phyloP scores from a whole-genome alignment of 345 rosid genomes.

The Orychophragmus violaceus region DNA sequence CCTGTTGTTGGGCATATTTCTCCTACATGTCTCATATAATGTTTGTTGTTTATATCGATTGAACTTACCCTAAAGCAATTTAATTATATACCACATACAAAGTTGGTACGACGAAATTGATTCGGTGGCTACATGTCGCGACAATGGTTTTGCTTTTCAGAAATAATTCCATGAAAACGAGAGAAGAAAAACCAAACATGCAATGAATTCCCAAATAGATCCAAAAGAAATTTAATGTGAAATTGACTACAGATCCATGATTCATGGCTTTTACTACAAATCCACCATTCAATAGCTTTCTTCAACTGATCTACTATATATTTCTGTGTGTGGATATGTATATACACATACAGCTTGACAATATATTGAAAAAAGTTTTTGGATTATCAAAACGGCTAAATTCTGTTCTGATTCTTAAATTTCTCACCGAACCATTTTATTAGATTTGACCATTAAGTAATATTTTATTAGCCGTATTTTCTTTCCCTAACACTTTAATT shows the following conservation, averaged over 20 bases:
- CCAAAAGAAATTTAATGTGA: conserved; percentile 25
- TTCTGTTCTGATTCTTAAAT: conserved; percentile 7
- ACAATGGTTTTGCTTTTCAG: neutral
- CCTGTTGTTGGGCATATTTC: neutral
- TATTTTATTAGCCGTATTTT: conserved; percentile 7
- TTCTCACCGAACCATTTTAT: conserved; percentile 15
- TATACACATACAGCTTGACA: neutral
- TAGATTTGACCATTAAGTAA: neutral
- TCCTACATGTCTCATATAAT: neutral
- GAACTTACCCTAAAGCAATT: neutral
- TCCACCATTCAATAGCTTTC: conserved; percentile 19
- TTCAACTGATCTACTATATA: neutral
- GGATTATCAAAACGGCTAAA: conserved; percentile 19
- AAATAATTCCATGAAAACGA: neutral
- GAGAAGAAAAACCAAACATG: neutral
- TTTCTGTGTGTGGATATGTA: neutral
- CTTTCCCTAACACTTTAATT: neutral
- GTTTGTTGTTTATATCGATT: neutral
- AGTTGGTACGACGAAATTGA: neutral
- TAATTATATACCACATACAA: neutral
- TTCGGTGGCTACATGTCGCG: neutral
- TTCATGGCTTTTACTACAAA: conserved; percentile 32
- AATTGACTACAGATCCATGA: conserved; percentile 27
- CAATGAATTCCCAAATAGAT: conserved; percentile 18
- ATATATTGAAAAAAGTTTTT: neutral